Base-by-base conservation (phyloP, 148 eudicot species). In the Camellia lanceoleosa region DNA sequence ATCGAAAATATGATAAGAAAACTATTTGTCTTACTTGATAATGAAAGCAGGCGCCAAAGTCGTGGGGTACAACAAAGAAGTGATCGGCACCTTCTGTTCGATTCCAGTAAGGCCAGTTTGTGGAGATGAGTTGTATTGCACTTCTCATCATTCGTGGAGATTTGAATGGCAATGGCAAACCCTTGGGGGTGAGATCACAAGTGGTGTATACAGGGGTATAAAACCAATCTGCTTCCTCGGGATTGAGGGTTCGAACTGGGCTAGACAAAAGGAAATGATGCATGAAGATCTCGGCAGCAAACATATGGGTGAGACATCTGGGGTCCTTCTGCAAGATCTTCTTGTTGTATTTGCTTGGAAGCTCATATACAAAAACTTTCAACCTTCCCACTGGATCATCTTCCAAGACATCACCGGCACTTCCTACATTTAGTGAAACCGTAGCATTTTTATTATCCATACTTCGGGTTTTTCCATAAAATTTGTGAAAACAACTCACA, bases 141-240 rank as follows among this genome's bases (percentile, higher is more conserved):
- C 99, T 96, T 78, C 99, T 93, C 99, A 93, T 96, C 99, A 93
- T 96, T 46, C 99, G 89, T 16, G 99, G 99, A 46, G 99, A 93
- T 84, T 96, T 96, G 83, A 96, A 96, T 20, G 99, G 99, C 78
- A 96, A 76, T 23, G 99, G 99, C 49, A 96, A 94, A 58, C 99
- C 99, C 80, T 89, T 93, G 72, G 97, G 98, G 63, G 99, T 96
- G 72, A 96, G 87, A 82, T 96, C 99, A 83, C 99, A 96, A 18
- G 99, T 96, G 2, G 89, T 82, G 81, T 96, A 96, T 43, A 96
- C 99, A 54, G 99, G 98, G 19, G 99, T 93, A 83, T 96, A 96
- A 82, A 96, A 96, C 99, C 99, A 96, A 82, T 96, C 99, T 8
- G 99, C 99, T 90, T 96, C 99, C 73, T 92, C 95, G 15, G 99